These are phyloP conservation scores for Liquidambar formosana DNA, from an alignment of 164 flowering plant species.

Conservation along the genomic window DNA sequence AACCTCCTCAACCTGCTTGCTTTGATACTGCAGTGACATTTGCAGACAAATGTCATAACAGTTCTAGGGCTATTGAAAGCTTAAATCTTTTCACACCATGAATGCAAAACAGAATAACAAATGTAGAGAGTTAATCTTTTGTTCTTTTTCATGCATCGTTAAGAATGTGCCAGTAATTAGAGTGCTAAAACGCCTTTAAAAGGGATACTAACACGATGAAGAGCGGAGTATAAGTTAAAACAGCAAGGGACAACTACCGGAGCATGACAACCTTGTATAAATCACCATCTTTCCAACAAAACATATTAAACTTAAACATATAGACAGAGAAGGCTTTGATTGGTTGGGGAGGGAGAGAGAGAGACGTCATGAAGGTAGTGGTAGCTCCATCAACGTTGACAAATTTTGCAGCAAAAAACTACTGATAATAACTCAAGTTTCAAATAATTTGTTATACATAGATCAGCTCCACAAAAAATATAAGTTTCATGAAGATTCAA, in stretches of 20 bases:
- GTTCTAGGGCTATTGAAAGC: constrained; percentile 18
- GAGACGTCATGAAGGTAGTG: too few species aligned
- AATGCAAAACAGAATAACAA: constrained; percentile 4
- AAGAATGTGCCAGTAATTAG: not conserved
- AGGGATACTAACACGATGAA: not conserved
- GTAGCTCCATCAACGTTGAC: not conserved
- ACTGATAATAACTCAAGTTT: too few species aligned
- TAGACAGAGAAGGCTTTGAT: too few species aligned
- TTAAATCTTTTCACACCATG: constrained; percentile 22
- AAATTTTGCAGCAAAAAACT: not conserved
- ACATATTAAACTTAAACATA: too few species aligned
- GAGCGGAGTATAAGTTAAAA: too few species aligned
- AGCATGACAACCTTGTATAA: not conserved
- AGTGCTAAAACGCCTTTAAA: not conserved
- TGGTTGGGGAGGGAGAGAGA: too few species aligned
- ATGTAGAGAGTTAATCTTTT: not conserved
- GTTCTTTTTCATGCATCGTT: not conserved
- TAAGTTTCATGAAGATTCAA: not conserved
- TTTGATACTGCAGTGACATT: constrained; percentile 72
- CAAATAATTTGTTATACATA: not conserved
- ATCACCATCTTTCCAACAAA: too few species aligned
- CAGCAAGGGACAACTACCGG: not conserved
- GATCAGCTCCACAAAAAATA: not conserved
- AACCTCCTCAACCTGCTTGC: constrained; percentile 64
- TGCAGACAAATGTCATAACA: constrained; percentile 47